Evolutionary conservation across 129 eudicot species (phyloP).

Genomic region (Chrysanthemum makinoi): DNA sequence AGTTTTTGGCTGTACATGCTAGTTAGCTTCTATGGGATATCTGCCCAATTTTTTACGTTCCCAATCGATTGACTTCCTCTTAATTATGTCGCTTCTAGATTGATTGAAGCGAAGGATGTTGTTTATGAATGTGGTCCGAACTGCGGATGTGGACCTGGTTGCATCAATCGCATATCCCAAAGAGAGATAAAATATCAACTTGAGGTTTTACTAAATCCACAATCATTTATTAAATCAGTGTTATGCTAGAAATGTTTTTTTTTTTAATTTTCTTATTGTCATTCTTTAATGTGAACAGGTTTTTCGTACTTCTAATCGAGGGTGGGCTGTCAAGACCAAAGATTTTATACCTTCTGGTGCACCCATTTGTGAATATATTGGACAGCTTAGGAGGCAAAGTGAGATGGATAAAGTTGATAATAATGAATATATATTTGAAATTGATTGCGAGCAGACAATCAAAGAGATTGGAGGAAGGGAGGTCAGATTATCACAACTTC

Average conservation of each 20-base stretch:
- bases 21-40: too few relatives aligned
- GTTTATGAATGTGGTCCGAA: slow-evolving; percentile 50
- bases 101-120: slow-evolving; percentile 48
- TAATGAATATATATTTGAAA: slow-evolving; percentile 47
- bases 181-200: slow-evolving; percentile 40
- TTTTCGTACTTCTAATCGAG: slow-evolving; percentile 39
- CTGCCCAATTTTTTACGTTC: too few relatives aligned
- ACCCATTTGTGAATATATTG: slow-evolving; percentile 44
- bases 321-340: slow-evolving; percentile 50
- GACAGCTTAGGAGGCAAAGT: slow-evolving; percentile 41
- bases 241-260: too few relatives aligned
- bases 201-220: slow-evolving; percentile 29
- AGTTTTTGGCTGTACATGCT: too few relatives aligned
- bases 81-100: slow-evolving; percentile 21
- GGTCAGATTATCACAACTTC: slow-evolving; percentile 15
- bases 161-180: slow-evolving; percentile 49
- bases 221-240: background rate
- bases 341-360: slow-evolving; percentile 50
- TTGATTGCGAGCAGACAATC: slow-evolving; percentile 47
- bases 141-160: slow-evolving; percentile 48
- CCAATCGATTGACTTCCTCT: too few relatives aligned
- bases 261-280: too few relatives aligned
- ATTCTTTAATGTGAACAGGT: slow-evolving; percentile 21
- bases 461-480: slow-evolving; percentile 47
- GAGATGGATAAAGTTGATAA: slow-evolving; percentile 35